Percentiles rank a stretch among this genome's conserved stretches.
These are phyloP conservation scores for Candida chilensis DNA, from an alignment of 805 yeast species.

Conservation along the genomic window DNA sequence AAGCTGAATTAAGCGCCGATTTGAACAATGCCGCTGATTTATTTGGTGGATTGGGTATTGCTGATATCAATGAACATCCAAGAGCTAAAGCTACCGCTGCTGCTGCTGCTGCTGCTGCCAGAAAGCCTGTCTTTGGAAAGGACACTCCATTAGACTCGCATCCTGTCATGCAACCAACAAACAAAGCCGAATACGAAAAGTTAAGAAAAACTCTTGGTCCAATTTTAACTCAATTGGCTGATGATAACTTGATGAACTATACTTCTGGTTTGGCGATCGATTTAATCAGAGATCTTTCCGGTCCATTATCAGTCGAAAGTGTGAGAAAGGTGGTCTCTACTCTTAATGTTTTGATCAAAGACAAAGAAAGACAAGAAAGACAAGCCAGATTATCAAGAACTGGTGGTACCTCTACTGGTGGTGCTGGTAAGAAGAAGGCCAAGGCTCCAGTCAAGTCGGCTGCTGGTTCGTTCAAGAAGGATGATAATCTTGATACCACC, in stretches of 20 bases:
- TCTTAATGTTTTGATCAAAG: constrained; percentile 69
- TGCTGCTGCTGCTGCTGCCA: constrained; percentile 21
- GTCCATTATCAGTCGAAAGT: constrained; percentile 75
- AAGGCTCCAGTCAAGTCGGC: constrained; percentile 67
- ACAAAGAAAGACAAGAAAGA: constrained; percentile 86
- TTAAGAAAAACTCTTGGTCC: constrained; percentile 65
- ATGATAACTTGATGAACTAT: constrained; percentile 57
- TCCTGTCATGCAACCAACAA: constrained; percentile 78
- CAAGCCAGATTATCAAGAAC: constrained; percentile 72
- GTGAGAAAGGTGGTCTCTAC: constrained; percentile 82
- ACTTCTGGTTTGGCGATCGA: constrained; percentile 74
- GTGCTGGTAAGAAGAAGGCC: constrained; percentile 94
- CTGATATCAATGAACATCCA: constrained; percentile 41
- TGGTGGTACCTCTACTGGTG: constrained; percentile 84
- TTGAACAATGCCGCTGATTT: constrained; percentile 88
- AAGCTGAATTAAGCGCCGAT: constrained; percentile 81
- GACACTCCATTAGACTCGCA: constrained; percentile 65
- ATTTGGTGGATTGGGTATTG: constrained; percentile 64
- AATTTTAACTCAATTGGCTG: constrained; percentile 50
- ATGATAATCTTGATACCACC: constrained; percentile 46
- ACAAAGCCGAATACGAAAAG: constrained; percentile 72
- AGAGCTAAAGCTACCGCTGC: constrained; percentile 42
- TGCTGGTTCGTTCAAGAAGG: constrained; percentile 48
- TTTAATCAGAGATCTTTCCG: constrained; percentile 74
- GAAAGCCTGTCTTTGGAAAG: constrained; percentile 30